phyloP scores from a whole-genome alignment of 768 basidiomycete species.

The Psilocybe cyanescens region DNA sequence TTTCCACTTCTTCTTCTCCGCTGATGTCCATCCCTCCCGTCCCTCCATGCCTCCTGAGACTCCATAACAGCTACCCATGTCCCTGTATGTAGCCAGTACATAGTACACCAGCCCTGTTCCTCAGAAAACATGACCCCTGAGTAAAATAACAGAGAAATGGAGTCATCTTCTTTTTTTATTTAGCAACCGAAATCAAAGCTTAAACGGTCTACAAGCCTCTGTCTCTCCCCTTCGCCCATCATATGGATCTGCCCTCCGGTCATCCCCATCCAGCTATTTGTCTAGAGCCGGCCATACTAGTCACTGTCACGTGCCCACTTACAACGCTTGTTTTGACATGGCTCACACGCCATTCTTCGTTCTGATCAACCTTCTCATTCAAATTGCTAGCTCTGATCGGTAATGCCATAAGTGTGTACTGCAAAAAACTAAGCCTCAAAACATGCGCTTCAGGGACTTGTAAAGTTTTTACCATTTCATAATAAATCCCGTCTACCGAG shows the following conservation, averaged over 20 bases:
- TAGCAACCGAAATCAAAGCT: constrained; percentile 37
- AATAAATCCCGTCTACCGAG: no score
- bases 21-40: constrained; percentile 1
- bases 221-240: no score
- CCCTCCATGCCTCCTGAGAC: not conserved
- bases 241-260: not conserved
- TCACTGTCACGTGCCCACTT: not conserved
- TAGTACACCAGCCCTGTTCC: no score
- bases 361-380: not conserved
- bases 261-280: constrained; percentile 1
- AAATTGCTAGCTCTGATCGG: constrained; percentile 9
- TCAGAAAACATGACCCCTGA: constrained; percentile 10
- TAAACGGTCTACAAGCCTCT: constrained; percentile 3
- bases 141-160: constrained; percentile 18
- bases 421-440: no score
- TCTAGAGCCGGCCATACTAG: not conserved
- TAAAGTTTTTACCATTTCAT: no score
- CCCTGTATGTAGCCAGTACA: not conserved
- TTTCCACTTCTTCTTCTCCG: constrained; percentile 14
- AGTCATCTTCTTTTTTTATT: constrained; percentile 36
- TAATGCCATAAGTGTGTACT: not conserved
- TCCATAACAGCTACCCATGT: not conserved
- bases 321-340: constrained; percentile 16
- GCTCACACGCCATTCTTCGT: constrained; percentile 22
- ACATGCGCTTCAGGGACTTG: no score